Evolutionary conservation across 2,329 filamentous ascomycete species (phyloP).

Genomic region (Phialemoniopsis sp.): DNA sequence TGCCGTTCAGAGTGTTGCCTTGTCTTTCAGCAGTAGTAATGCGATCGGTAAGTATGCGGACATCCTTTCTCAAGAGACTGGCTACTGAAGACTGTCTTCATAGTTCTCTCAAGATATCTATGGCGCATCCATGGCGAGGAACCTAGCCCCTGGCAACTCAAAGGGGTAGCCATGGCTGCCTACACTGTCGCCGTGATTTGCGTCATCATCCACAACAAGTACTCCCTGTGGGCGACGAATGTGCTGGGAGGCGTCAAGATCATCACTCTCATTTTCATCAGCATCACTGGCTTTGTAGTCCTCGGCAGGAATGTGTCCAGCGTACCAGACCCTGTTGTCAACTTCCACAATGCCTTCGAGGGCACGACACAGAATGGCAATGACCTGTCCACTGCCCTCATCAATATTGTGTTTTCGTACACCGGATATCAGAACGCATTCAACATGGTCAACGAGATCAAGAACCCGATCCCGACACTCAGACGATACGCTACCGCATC

Average conservation of each 20-base stretch:
- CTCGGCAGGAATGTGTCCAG: conserved; percentile 47
- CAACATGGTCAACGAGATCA: conserved; percentile 56
- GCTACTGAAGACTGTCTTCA: not conserved
- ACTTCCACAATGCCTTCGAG: conserved; percentile 51
- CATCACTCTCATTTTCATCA: conserved; percentile 52
- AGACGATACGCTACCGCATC: conserved; percentile 44
- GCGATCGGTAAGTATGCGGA: conserved; percentile 48
- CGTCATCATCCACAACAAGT: conserved; percentile 44
- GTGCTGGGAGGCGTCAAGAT: conserved; percentile 53
- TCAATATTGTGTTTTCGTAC: conserved; percentile 57
- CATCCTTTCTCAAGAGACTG: no score
- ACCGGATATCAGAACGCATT: conserved; percentile 55
- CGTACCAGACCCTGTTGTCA: conserved; percentile 44
- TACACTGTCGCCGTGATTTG: conserved; percentile 56
- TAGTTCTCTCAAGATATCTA: conserved; percentile 58
- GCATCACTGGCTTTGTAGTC: conserved; percentile 54
- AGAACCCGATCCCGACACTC: conserved; percentile 54
- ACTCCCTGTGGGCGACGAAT: conserved; percentile 49
- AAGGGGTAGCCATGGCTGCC: conserved; percentile 61
- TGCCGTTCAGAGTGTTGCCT: conserved; percentile 57
- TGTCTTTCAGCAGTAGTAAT: conserved; percentile 65
- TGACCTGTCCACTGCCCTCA: conserved; percentile 52
- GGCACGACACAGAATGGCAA: conserved; percentile 37
- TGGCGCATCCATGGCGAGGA: conserved; percentile 49
- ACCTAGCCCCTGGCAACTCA: conserved; percentile 58